A percentile compares a stretch with the other conserved stretches of the same genome.
phyloP scores from a whole-genome alignment of 176 grass and related monocot species.

The Aegilops tauschii region DNA sequence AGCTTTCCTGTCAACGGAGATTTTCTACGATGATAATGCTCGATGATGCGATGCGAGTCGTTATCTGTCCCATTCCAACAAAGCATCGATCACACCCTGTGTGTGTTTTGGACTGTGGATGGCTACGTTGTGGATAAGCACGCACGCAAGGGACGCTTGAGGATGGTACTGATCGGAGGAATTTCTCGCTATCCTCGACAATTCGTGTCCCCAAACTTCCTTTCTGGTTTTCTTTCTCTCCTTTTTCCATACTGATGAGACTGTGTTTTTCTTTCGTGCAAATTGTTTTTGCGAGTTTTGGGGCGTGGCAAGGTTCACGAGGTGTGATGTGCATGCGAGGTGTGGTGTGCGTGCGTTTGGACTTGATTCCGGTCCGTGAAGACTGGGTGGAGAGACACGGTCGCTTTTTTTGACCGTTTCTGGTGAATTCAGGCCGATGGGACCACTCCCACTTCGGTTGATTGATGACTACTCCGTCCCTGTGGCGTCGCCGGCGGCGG shows the following conservation, averaged over 20 bases:
- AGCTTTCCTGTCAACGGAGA: neutral
- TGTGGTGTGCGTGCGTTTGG: too few relatives aligned
- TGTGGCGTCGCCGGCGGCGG: too few relatives aligned
- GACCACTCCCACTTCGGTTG: neutral
- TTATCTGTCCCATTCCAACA: slow-evolving; percentile 27
- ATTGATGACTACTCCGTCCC: too few relatives aligned
- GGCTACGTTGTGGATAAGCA: neutral
- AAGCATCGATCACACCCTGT: neutral
- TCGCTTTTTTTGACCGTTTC: neutral
- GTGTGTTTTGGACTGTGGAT: neutral
- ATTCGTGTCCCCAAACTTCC: too few relatives aligned
- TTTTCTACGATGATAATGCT: neutral
- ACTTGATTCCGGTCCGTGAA: too few relatives aligned
- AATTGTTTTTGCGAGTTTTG: too few relatives aligned
- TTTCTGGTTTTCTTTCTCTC: neutral
- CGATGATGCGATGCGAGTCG: neutral
- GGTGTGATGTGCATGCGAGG: too few relatives aligned
- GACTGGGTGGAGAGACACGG: too few relatives aligned
- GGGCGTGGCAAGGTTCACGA: too few relatives aligned
- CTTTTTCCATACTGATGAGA: too few relatives aligned
- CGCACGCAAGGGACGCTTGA: neutral
- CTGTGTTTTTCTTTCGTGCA: too few relatives aligned
- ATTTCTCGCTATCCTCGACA: neutral
- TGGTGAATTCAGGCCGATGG: neutral
- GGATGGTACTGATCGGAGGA: neutral